phyloP scores from a whole-genome alignment of 345 rosid species.

The Gynandropsis gynandra region DNA sequence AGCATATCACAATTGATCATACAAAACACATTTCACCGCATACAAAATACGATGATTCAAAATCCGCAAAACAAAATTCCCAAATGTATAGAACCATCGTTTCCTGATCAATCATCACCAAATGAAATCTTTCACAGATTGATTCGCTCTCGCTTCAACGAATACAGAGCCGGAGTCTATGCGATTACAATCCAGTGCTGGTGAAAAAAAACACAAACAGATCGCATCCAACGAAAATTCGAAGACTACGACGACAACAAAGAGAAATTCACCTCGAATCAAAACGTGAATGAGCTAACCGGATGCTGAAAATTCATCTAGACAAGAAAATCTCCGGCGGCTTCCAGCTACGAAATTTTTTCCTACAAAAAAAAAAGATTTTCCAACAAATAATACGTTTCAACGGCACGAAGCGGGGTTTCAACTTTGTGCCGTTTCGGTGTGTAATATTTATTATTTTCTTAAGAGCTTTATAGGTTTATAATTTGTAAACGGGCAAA shows the following conservation, averaged over 20 bases:
- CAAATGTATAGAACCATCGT: neutral
- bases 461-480: neutral
- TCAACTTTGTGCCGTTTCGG: constrained; percentile 31
- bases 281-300: constrained; percentile 8
- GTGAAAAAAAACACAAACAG: neutral
- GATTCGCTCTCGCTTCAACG: neutral
- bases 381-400: constrained; percentile 21
- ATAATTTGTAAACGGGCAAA: neutral
- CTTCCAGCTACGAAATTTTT: constrained; percentile 9
- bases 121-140: neutral
- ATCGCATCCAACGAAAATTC: too few species aligned
- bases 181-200: neutral
- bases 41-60: neutral
- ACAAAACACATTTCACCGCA: constrained; percentile 3
- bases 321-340: constrained; percentile 6
- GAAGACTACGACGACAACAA: too few species aligned
- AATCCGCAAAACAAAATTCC: neutral
- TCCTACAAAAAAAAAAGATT: neutral
- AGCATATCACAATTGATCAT: neutral
- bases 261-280: constrained; percentile 21
- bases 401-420: constrained; percentile 34
- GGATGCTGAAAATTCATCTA: constrained; percentile 5
- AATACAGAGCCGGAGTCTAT: too few species aligned
- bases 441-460: too few species aligned
- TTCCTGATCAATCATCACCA: constrained; percentile 8